phyloP scores from a whole-genome alignment of 345 rosid genomes.

The Lagerstroemia speciosa region DNA sequence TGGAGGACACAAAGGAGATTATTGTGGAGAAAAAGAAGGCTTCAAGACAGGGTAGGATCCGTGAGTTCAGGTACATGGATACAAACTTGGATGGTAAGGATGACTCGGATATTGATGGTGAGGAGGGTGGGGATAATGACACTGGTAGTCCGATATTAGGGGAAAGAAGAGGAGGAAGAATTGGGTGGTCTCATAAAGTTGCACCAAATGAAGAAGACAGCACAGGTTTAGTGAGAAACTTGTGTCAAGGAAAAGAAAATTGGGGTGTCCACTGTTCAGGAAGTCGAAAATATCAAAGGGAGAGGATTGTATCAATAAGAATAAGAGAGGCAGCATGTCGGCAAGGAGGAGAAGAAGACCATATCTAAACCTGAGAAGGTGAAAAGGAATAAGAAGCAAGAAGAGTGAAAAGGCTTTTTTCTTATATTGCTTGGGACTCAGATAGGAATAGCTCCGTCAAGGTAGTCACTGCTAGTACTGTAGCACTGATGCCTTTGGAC shows the following conservation, averaged over 20 bases:
- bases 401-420: too few species aligned
- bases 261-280: not conserved
- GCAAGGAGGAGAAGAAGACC: slow-evolving; percentile 10
- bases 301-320: too few species aligned
- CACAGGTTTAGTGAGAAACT: not conserved
- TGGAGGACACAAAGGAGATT: not conserved
- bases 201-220: slow-evolving; percentile 1
- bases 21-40: slow-evolving; percentile 10
- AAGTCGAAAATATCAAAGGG: slow-evolving; percentile 2
- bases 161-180: slow-evolving; percentile 10
- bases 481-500: not conserved
- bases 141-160: not conserved
- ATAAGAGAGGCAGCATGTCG: not conserved
- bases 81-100: slow-evolving; percentile 9
- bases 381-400: slow-evolving; percentile 5
- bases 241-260: not conserved
- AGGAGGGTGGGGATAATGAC: slow-evolving; percentile 2
- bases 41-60: slow-evolving; percentile 5
- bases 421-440: not conserved
- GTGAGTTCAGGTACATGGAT: slow-evolving; percentile 15
- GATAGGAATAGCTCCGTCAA: not conserved
- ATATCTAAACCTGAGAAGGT: slow-evolving; percentile 3
- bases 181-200: not conserved
- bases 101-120: slow-evolving; percentile 1
- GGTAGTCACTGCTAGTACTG: not conserved